Evolutionary conservation across 495 filamentous ascomycete genomes (phyloP).

Genomic region (Sordaria brevicollis): DNA sequence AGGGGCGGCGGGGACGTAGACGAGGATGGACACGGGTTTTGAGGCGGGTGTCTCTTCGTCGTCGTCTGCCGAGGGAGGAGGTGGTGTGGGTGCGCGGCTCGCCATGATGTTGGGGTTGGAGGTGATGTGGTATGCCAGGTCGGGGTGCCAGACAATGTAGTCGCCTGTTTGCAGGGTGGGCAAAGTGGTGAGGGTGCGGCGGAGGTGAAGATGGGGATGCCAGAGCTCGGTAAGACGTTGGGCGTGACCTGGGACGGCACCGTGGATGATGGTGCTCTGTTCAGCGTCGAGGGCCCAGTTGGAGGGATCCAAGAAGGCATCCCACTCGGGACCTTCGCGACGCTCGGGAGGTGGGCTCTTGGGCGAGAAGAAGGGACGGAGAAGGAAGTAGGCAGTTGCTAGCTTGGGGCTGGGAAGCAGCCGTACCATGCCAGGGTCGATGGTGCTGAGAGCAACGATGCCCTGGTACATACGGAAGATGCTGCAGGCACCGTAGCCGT

Average conservation of each 20-base stretch:
- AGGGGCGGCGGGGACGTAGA: constrained; percentile 80
- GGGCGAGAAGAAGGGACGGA: constrained; percentile 75
- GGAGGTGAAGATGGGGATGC: constrained; percentile 71
- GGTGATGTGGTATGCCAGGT: constrained; percentile 44
- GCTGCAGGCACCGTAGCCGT: constrained; percentile 74
- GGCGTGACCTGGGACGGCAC: constrained; percentile 65
- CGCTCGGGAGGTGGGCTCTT: constrained; percentile 31
- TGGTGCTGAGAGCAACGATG: constrained; percentile 71
- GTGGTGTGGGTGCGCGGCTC: constrained; percentile 25
- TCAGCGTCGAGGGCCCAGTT: constrained; percentile 47
- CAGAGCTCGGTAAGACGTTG: constrained; percentile 69
- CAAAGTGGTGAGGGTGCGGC: constrained; percentile 65
- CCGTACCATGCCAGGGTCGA: constrained; percentile 71
- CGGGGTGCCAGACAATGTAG: constrained; percentile 89
- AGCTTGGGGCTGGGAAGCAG: constrained; percentile 73
- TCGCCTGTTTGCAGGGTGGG: constrained; percentile 73
- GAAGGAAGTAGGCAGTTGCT: constrained; percentile 76
- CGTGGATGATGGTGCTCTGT: constrained; percentile 56
- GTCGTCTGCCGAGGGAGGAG: constrained; percentile 3
- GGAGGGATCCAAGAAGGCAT: constrained; percentile 41
- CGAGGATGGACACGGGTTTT: constrained; percentile 27
- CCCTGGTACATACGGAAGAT: constrained; percentile 89
- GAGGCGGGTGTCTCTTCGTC: not conserved
- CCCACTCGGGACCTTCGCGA: constrained; percentile 26
- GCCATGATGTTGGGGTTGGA: constrained; percentile 30